Conservation (phyloP, 179 eudicot species). For the Silene coronaria region DNA sequence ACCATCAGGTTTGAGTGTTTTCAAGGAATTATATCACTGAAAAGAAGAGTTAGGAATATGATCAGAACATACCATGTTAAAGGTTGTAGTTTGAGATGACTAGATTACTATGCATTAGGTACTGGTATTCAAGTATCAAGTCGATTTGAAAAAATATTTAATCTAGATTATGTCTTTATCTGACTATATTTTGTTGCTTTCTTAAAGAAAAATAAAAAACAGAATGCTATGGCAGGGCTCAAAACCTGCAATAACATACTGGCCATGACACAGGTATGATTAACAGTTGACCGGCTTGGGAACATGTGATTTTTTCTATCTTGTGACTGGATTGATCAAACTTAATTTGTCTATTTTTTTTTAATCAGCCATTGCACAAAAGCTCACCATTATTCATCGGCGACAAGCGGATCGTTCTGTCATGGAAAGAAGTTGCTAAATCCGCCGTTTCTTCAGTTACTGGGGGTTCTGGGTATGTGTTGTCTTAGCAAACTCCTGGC, state of each 20-base stretch:
- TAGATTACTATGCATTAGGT: not conserved
- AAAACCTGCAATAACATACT: slow-evolving; percentile 87
- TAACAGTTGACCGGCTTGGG: not conserved
- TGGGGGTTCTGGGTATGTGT: slow-evolving; percentile 52
- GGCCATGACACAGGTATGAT: slow-evolving; percentile 79
- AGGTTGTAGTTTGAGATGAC: not conserved
- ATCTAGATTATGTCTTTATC: not conserved
- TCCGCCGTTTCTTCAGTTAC: slow-evolving; percentile 36
- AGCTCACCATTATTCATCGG: slow-evolving; percentile 75
- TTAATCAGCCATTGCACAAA: slow-evolving; percentile 66
- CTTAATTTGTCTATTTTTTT: slow-evolving; percentile 6
- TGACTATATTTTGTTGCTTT: slow-evolving; percentile 3
- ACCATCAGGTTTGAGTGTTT: not conserved
- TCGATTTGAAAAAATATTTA: not conserved
- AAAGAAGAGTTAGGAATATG: not conserved
- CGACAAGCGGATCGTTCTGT: slow-evolving; percentile 72
- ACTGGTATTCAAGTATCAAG: slow-evolving; percentile 5
- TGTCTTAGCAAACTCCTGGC: not conserved
- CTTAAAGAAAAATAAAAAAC: slow-evolving; percentile 74
- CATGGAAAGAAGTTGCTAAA: slow-evolving; percentile 73
- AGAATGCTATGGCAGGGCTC: slow-evolving; percentile 67
- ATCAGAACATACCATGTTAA: not conserved
- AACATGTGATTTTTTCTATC: not conserved
- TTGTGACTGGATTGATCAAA: slow-evolving; percentile 1
- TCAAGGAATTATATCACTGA: slow-evolving; percentile 1